These are phyloP conservation scores for Rhizopus stolonifer DNA, from an alignment of 371 early-diverging fungal genomes.

Conservation along the genomic window DNA sequence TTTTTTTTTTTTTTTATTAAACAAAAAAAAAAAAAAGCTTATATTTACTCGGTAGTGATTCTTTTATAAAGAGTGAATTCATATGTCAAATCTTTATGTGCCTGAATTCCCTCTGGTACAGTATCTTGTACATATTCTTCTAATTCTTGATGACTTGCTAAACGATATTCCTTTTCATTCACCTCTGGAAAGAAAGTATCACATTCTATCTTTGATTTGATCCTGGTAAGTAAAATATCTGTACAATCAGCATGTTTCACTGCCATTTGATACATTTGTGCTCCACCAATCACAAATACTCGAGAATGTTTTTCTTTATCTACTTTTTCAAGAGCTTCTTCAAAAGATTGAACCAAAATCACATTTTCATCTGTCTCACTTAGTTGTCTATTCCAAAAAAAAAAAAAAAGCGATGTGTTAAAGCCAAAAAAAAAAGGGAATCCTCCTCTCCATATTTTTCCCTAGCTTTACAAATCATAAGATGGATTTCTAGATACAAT, in stretches of 20 bases:
- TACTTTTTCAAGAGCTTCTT: conserved; percentile 48
- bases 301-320: conserved; percentile 22
- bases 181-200: conserved; percentile 72
- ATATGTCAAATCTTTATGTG: conserved; percentile 39
- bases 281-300: conserved; percentile 68
- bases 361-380: conserved; percentile 26
- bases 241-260: conserved; percentile 50
- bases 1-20: too few species aligned
- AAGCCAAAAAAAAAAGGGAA: too few species aligned
- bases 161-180: conserved; percentile 22
- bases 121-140: conserved; percentile 39
- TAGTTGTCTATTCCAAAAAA: conserved; percentile 30
- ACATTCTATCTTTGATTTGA: conserved; percentile 53
- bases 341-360: conserved; percentile 45
- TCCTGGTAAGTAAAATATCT: conserved; percentile 60
- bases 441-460: too few species aligned
- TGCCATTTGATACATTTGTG: conserved; percentile 58
- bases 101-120: conserved; percentile 44
- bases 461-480: conserved; percentile 46
- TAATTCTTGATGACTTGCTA: conserved; percentile 37
- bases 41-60: neutral
- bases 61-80: conserved; percentile 50
- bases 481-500: conserved; percentile 70
- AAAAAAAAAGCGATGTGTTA: too few species aligned
- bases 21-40: conserved; percentile 6